These are phyloP conservation scores for Meredithiella fracta DNA, from an alignment of 2,329 filamentous ascomycete genomes.

Conservation along the genomic window DNA sequence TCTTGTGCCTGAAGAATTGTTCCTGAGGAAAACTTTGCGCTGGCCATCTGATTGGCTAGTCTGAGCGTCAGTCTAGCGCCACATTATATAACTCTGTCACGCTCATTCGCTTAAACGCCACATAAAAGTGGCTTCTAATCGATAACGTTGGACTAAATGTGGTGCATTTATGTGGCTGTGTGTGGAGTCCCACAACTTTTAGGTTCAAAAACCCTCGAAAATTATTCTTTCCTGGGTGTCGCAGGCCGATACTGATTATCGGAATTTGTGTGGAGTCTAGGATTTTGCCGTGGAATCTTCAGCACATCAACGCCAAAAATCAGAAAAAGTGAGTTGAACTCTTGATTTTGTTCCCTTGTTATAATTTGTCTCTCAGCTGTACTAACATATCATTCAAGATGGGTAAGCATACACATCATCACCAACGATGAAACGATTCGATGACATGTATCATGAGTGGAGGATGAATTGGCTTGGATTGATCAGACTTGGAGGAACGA, in stretches of 20 bases:
- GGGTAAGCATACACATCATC: conserved; percentile 34
- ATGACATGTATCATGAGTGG: background rate
- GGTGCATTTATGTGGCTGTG: conserved; percentile 3
- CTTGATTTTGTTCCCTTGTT: conserved; percentile 7
- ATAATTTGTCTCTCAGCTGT: conserved; percentile 12
- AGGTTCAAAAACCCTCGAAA: conserved; percentile 14
- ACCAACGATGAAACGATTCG: conserved; percentile 12
- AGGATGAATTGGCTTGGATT: background rate
- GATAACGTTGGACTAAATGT: background rate
- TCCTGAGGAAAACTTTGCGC: conserved; percentile 6
- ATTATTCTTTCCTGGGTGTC: conserved; percentile 9
- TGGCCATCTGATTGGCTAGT: conserved; percentile 7
- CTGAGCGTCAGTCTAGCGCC: background rate
- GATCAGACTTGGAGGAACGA: background rate
- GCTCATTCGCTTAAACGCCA: background rate
- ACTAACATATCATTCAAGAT: conserved; percentile 34
- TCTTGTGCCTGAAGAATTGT: background rate
- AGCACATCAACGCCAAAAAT: conserved; percentile 14
- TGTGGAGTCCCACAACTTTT: conserved; percentile 14
- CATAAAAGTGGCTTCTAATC: background rate
- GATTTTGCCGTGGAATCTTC: conserved; percentile 14
- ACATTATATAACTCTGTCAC: background rate
- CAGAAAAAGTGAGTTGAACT: conserved; percentile 14
- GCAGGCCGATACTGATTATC: conserved; percentile 10
- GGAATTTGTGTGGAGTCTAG: conserved; percentile 13